A percentile compares a stretch with the other conserved stretches of the same genome.
Evolutionary conservation across 768 basidiomycete species (phyloP).

Genomic region (Harrya chromipes): DNA sequence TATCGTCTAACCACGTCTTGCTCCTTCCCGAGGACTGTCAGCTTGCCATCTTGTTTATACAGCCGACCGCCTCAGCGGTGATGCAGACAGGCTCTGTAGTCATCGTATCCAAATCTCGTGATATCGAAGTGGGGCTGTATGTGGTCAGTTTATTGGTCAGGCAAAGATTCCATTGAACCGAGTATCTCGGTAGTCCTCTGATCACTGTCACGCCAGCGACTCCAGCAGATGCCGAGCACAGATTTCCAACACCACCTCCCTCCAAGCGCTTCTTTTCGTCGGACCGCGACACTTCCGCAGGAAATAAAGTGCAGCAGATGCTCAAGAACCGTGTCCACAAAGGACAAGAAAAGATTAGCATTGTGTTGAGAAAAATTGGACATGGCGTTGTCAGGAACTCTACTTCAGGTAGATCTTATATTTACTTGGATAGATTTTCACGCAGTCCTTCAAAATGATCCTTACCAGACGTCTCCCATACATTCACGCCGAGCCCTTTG

Average conservation of each 20-base stretch:
- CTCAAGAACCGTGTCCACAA: conserved; percentile 73
- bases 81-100: conserved; percentile 19
- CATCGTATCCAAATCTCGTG: conserved; percentile 12
- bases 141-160: no score
- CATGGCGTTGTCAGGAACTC: conserved; percentile 65
- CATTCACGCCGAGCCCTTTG: conserved; percentile 69
- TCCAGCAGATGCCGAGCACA: conserved; percentile 36
- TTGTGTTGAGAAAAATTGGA: conserved; percentile 75
- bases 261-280: conserved; percentile 29
- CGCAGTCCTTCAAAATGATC: conserved; percentile 54
- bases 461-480: conserved; percentile 77
- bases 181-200: no score
- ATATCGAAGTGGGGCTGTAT: conserved; percentile 17
- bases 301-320: conserved; percentile 75
- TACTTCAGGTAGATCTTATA: conserved; percentile 55
- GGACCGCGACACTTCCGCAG: conserved; percentile 48
- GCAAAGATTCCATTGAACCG: no score
- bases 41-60: conserved; percentile 62
- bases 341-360: conserved; percentile 67
- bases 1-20: conserved; percentile 55
- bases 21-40: conserved; percentile 56
- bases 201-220: conserved; percentile 67
- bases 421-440: conserved; percentile 56
- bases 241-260: conserved; percentile 17
- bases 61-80: conserved; percentile 63